Conservation (phyloP, 192 early-diverging fungal species). For the Geranomyces michiganensis region DNA sequence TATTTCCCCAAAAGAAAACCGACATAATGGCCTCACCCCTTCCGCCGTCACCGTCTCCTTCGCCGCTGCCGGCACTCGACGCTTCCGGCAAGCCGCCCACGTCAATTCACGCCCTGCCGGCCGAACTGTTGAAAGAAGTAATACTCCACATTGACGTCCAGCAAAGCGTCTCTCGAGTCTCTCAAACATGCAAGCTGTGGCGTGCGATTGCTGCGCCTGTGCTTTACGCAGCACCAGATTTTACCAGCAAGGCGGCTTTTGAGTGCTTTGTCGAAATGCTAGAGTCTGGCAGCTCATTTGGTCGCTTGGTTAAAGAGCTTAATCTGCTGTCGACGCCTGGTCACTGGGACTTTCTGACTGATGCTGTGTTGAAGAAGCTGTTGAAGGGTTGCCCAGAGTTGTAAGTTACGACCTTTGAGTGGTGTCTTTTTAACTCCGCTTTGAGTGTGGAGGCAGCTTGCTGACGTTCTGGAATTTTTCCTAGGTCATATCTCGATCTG, state of each 20-base stretch:
- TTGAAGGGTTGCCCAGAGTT: conserved; percentile 22
- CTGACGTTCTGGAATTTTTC: background rate
- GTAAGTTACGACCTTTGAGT: conserved; percentile 1
- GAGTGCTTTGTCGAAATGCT: conserved; percentile 2
- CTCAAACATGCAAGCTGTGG: conserved; percentile 21
- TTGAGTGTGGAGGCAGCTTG: background rate
- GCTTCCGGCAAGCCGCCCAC: no score
- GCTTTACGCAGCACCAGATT: conserved; percentile 8
- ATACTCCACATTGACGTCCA: background rate
- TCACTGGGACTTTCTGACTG: conserved; percentile 18
- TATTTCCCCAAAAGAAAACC: no score
- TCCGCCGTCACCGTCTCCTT: no score
- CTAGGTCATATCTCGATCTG: conserved; percentile 18
- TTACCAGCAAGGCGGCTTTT: background rate
- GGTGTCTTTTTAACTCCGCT: background rate
- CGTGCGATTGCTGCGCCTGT: background rate
- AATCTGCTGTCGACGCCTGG: conserved; percentile 15
- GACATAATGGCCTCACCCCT: no score
- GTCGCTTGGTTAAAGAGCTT: conserved; percentile 13
- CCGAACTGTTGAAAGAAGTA: background rate
- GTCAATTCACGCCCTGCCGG: background rate
- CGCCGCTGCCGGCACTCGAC: no score
- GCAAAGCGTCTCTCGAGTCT: background rate
- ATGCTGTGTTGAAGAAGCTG: background rate
- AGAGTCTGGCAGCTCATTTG: background rate